These are phyloP conservation scores for Cryphonectria japonica DNA, from an alignment of 2,329 filamentous ascomycete species.

Conservation along the genomic window DNA sequence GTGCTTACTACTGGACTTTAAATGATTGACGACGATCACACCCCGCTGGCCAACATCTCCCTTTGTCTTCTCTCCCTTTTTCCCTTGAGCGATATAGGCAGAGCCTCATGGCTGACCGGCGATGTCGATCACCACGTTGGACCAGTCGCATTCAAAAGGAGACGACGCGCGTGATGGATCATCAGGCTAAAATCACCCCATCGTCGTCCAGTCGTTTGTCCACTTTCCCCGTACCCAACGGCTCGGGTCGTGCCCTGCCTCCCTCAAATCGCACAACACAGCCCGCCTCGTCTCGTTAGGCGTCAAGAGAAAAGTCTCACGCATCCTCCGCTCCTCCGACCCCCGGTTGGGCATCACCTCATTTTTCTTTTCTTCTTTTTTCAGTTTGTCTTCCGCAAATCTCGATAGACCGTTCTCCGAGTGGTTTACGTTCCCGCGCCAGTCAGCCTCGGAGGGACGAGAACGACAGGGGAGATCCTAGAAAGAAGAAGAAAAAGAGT, in stretches of 20 bases:
- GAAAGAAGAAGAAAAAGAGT: background rate
- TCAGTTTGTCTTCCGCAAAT: background rate
- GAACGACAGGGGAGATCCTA: background rate
- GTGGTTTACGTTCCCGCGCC: background rate
- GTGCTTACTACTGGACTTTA: background rate
- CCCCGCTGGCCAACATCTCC: background rate
- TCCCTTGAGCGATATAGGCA: background rate
- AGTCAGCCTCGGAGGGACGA: background rate
- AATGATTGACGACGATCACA: background rate
- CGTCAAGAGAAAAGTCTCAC: background rate
- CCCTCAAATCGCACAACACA: background rate
- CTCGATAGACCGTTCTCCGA: background rate
- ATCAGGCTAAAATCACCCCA: background rate
- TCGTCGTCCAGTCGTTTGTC: background rate
- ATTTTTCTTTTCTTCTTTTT: background rate
- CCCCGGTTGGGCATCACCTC: background rate
- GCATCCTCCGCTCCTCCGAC: background rate
- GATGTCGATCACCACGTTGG: background rate
- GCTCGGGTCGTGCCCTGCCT: constrained; percentile 4
- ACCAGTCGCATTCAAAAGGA: background rate
- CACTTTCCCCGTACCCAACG: background rate
- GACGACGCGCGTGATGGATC: background rate
- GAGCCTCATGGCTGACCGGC: constrained; percentile 6
- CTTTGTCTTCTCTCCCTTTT: background rate
- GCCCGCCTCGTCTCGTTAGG: background rate